Evolutionary conservation across 768 basidiomycete genomes (phyloP).

Genomic region (Psilocybe tampanensis): DNA sequence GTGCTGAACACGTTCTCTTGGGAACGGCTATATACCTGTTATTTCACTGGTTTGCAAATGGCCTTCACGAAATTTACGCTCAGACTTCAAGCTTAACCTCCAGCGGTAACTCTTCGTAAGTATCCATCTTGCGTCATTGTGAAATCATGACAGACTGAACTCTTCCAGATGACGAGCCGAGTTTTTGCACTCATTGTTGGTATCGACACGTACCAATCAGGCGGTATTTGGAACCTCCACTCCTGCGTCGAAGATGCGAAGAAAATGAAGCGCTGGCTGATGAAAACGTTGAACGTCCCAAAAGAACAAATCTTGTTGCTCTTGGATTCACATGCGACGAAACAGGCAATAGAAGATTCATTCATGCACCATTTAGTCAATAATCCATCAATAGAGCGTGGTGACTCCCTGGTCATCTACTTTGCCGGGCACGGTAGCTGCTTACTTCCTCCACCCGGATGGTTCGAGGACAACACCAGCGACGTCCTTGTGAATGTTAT

Average conservation of each 20-base stretch:
- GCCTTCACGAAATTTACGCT: neutral
- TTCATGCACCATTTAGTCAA: slow-evolving; percentile 66
- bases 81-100: slow-evolving; percentile 3
- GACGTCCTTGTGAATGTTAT: slow-evolving; percentile 53
- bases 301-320: slow-evolving; percentile 58
- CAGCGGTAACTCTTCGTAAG: neutral
- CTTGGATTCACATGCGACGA: slow-evolving; percentile 61
- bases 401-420: slow-evolving; percentile 68
- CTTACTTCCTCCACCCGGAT: slow-evolving; percentile 56
- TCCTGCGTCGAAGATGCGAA: slow-evolving; percentile 68
- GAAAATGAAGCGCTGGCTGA: slow-evolving; percentile 58
- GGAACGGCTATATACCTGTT: neutral
- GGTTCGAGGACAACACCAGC: slow-evolving; percentile 48
- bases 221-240: slow-evolving; percentile 64
- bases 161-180: slow-evolving; percentile 32
- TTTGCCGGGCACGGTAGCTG: slow-evolving; percentile 77
- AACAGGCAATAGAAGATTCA: slow-evolving; percentile 57
- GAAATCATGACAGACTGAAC: neutral
- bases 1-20: neutral
- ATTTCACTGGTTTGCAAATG: neutral
- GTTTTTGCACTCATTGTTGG: slow-evolving; percentile 71
- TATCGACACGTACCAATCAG: slow-evolving; percentile 69
- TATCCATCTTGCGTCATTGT: neutral
- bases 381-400: slow-evolving; percentile 58
- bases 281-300: slow-evolving; percentile 58